phyloP scores from a whole-genome alignment of 768 basidiomycete species.

The Clitopilus passeckerianus region DNA sequence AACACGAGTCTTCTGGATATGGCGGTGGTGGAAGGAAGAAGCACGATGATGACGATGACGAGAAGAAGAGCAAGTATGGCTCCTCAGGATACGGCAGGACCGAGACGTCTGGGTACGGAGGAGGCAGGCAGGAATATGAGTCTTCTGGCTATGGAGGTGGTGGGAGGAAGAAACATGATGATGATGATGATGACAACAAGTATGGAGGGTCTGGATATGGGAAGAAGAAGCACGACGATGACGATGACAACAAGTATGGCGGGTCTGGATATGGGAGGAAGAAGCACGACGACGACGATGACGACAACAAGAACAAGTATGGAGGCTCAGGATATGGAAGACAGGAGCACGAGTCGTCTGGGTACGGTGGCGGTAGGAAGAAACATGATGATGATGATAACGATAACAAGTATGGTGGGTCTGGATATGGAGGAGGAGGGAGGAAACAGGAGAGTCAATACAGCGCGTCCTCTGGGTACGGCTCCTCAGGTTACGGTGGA shows the following conservation, averaged over 20 bases:
- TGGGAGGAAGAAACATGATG: background rate
- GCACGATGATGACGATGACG: too few species aligned
- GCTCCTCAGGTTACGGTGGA: background rate
- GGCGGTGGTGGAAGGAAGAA: too few species aligned
- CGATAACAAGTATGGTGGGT: constrained; percentile 4
- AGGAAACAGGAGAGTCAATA: background rate
- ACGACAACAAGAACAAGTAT: background rate
- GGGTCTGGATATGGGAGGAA: constrained; percentile 5
- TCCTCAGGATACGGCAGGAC: constrained; percentile 2
- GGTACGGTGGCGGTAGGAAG: background rate
- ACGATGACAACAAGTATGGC: background rate
- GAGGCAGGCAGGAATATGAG: background rate
- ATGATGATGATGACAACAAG: background rate
- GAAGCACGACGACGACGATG: background rate
- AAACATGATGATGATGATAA: background rate
- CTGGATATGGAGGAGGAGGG: background rate
- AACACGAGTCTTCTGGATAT: too few species aligned
- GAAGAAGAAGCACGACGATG: background rate
- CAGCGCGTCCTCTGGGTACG: too few species aligned
- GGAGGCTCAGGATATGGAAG: background rate
- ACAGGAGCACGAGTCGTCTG: background rate
- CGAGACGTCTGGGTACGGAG: background rate
- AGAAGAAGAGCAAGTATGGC: too few species aligned
- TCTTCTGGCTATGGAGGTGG: background rate
- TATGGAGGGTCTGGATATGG: constrained; percentile 6